Base-by-base conservation (phyloP, 306 rosid species). In the Neltuma alba region DNA sequence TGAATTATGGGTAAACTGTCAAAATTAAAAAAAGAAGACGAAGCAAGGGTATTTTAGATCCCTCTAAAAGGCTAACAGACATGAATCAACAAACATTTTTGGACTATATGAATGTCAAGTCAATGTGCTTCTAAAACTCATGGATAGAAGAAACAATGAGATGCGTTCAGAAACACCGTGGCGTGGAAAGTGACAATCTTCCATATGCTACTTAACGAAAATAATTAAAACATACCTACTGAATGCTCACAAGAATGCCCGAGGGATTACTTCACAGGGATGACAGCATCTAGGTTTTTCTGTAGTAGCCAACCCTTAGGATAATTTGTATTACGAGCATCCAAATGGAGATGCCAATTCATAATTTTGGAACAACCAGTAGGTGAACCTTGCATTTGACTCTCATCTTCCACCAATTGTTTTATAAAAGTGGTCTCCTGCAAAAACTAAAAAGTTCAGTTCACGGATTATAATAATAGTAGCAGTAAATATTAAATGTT, bases 301-400 rank as follows among this genome's bases (percentile, higher is more conserved):
- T 78, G 87, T 76, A 96, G 92, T 79, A 88, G 81, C 99, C 99
- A 96, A 75, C 93, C 98, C 72, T 74, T 88, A 7, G 98, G 98
- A 87, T 93, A 96, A 85, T 36, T 79, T 67, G 38, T 69, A 75
- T 83, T 74, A 45, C 62, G 89, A 85, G 71, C 80, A 79, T 80
- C 88, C 90, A 96, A 88, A 87, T 93, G 99, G 65, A 96, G 94
- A 86, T 96, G 99, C 99, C 99, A 96, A 83, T 88, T 96, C 96
- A 96, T 80, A 81, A 93, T 85, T 81, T 70, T 89, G 61, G 83
- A 87, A 86, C 99, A 96, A 64, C 90, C 90, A 47, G 71, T 66
- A 27, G 93, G 89, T 5, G 64, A 85, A 81, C 93, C 92, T 87
- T 96, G 94, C 98, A 96, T 96, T 85, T 93, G 94, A 69, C 88